Base-by-base conservation (phyloP, 192 early-diverging fungal genomes). In the Umbelopsis ramanniana region DNA sequence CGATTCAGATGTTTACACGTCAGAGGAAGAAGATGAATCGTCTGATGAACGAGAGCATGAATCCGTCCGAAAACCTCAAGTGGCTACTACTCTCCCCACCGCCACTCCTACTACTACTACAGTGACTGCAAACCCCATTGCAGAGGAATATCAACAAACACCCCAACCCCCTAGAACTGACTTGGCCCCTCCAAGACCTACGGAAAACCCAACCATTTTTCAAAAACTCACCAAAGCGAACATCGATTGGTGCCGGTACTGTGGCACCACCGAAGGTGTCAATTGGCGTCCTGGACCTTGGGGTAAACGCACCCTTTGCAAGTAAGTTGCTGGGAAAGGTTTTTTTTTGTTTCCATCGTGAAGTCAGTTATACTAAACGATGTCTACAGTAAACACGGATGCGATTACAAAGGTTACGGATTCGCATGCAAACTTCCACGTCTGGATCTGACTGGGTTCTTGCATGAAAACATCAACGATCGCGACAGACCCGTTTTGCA, bases 331-430 rank as follows among this genome's bases (percentile, higher is more conserved):
- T 1, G 3, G 29, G 3, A 29, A 29, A 29, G 3, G 3, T 29
- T 1, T 29, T 29, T 3, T 29, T 3, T 29, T 29, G 3, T n/a
- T n/a, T 29, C 29, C 1, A 29, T 29, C 29, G 29, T 29, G 29
- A 29, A 29, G 29, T 29, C 29, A 29, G 29, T 29, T 29, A 29
- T 29, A 43, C 40, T 43, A 7, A 43, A 43, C 40, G 40, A 29
- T 29, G 29, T 29, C 29, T 35, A 46, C 67, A 88, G 85, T 79
- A 95, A 95, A 80, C 95, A 97, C 76, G 95, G 95, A 53, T 97
- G 95, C 76, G 95, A 95, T 82, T 97, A 94, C 80, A 95, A 95
- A 79, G 95, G 95, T 60, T 97, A 95, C 71, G 95, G 95, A 26
- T 95, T 95, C 74, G 92, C 92, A 3, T 94, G 91, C 75, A 97